These are phyloP conservation scores for Ceratocystiopsis sp. DNA, from an alignment of 2,329 filamentous ascomycete genomes.

Conservation along the genomic window DNA sequence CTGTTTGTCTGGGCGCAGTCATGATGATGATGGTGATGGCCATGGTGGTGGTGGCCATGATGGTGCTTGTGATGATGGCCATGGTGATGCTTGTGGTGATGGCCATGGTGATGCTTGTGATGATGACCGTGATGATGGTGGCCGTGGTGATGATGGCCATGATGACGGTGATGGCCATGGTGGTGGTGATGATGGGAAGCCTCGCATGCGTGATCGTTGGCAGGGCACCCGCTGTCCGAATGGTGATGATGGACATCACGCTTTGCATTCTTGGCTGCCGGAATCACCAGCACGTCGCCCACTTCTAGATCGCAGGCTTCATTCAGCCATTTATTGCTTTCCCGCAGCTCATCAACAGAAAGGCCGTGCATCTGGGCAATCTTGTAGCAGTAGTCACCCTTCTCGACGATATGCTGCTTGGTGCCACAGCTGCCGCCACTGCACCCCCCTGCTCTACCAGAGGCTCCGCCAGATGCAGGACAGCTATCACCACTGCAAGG, in stretches of 20 bases:
- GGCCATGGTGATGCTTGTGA: neutral
- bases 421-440: no score
- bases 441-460: neutral
- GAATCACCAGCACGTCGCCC: conserved; percentile 5
- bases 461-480: neutral
- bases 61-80: neutral
- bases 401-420: conserved; percentile 1
- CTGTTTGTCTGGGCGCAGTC: no score
- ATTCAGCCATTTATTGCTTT: conserved; percentile 4
- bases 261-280: neutral
- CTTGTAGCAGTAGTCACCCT: conserved; percentile 1
- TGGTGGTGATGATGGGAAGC: neutral
- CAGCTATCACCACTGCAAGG: neutral
- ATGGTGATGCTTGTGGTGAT: conserved; percentile 1
- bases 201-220: no score
- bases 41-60: neutral
- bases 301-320: neutral
- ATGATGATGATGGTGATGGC: neutral
- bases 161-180: neutral
- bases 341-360: conserved; percentile 2
- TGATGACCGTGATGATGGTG: conserved; percentile 1
- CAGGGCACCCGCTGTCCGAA: neutral
- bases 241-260: conserved; percentile 3
- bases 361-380: conserved; percentile 5
- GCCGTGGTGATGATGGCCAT: neutral